Base-by-base conservation (phyloP, 768 basidiomycete species). In the Boletus vinaceobasis region DNA sequence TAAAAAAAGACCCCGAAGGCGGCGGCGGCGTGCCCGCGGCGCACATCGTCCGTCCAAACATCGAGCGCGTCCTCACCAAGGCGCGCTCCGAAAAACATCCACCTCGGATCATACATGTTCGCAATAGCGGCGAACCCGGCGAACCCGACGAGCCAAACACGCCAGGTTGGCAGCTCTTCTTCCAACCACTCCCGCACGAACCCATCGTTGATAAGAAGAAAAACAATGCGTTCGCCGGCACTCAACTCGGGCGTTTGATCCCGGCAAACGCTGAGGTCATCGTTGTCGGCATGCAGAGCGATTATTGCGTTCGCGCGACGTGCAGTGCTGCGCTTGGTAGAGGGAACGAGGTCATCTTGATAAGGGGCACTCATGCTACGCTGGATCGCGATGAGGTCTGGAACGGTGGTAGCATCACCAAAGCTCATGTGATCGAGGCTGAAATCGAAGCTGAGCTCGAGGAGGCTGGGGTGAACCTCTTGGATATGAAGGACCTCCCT, bases 181-280 rank as follows among this genome's bases (percentile, higher is more conserved):
- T 83, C 69, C 60, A 73, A 17, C 80, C 83, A 0, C 74, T 75
- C 8, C 67, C 76, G 0, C 62, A 74, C 61, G 86, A 88, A 65
- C 65, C 71, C 47, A 73, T 86, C 48, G 60, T 88, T 43, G 85
- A 88, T 71, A 88, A 87, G 72, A 71, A 73, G 46, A 85, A 85
- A 72, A 86, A 83, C 72, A 87, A 88, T 59, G 84, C 86, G 27
- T 89, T 88, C 59, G 75, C 78, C 0, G 83, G 83, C 11, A 88
- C 86, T 19, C 57, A 49, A 11, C 74, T 89, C 4, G 77, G 69
- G 8, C 74, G 77, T 4, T 62, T 83, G 40, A 71, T 89, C 35
- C 74, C 77, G 0, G 50, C 64, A 4, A 76, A 80, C 31, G 85
- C 85, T 14, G 81, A 86, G 73, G 75, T 88, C 48, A 76, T 88